Conservation (phyloP, 441 rosid species). For the Brassica hybrid region DNA sequence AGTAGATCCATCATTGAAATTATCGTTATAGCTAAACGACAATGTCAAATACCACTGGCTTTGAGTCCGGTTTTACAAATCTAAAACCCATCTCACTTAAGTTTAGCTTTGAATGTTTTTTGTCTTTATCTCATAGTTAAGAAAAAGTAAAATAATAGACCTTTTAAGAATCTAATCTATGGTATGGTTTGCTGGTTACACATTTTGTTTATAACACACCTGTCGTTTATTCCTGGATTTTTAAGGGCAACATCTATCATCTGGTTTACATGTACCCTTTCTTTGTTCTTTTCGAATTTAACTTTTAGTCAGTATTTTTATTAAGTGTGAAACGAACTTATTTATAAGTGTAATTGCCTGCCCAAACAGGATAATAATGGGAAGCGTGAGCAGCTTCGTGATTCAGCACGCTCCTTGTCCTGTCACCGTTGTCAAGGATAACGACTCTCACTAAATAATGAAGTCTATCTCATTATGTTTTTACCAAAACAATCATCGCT, state of each 20-base stretch:
- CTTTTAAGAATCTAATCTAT: neutral
- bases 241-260: neutral
- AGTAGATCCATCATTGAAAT: too few species aligned
- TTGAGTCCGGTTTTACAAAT: constrained; percentile 2
- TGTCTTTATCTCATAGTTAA: constrained; percentile 7
- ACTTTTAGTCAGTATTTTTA: neutral
- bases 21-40: neutral
- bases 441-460: neutral
- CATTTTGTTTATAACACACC: neutral
- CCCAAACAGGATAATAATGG: constrained; percentile 65
- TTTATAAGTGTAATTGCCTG: neutral
- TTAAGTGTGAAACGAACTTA: neutral
- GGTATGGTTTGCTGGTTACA: neutral
- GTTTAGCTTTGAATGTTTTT: neutral
- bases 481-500: constrained; percentile 13
- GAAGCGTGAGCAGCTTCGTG: constrained; percentile 82
- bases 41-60: neutral
- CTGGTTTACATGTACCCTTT: neutral
- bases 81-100: neutral
- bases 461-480: constrained; percentile 7
- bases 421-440: constrained; percentile 77
- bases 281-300: neutral
- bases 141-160: neutral
- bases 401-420: constrained; percentile 77
- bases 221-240: neutral